Percentiles rank a stretch among this genome's conserved stretches.
Evolutionary conservation across 208 protist species (phyloP).

Genomic region (Crithidia thermophila): DNA sequence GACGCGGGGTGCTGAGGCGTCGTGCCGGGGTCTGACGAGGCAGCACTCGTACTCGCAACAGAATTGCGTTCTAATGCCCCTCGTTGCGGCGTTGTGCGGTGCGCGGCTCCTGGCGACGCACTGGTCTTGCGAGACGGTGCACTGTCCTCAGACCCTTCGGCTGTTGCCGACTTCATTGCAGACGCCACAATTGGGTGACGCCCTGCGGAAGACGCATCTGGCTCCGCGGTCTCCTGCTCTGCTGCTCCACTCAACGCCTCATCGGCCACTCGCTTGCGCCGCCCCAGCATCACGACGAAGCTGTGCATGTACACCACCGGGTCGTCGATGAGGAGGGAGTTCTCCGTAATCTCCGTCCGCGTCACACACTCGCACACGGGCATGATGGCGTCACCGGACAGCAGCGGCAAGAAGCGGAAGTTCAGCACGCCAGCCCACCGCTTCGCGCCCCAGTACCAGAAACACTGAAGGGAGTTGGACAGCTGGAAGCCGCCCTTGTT

Average conservation of each 20-base stretch:
- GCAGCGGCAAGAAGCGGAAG: conserved; percentile 22
- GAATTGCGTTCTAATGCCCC: no score
- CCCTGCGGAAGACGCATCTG: background rate
- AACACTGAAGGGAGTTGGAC: conserved; percentile 28
- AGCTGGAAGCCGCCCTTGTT: conserved; percentile 15
- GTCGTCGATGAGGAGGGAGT: conserved; percentile 31
- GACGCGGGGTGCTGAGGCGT: no score
- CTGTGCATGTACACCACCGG: conserved; percentile 30
- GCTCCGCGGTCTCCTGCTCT: background rate
- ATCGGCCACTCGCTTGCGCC: conserved; percentile 19
- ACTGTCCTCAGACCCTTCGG: no score
- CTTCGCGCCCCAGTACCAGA: conserved; percentile 35
- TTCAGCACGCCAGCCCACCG: conserved; percentile 35
- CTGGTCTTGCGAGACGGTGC: no score
- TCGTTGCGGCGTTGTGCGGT: no score
- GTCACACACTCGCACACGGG: conserved; percentile 32
- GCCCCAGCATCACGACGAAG: conserved; percentile 35
- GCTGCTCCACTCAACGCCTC: background rate
- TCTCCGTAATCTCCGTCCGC: conserved; percentile 33
- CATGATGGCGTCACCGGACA: conserved; percentile 18
- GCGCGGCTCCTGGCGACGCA: no score
- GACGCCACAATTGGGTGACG: no score
- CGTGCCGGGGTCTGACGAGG: no score
- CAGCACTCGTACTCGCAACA: no score
- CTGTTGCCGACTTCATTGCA: no score